phyloP scores from a whole-genome alignment of 805 yeast species.

The Suhomyces tanzawaensis region DNA sequence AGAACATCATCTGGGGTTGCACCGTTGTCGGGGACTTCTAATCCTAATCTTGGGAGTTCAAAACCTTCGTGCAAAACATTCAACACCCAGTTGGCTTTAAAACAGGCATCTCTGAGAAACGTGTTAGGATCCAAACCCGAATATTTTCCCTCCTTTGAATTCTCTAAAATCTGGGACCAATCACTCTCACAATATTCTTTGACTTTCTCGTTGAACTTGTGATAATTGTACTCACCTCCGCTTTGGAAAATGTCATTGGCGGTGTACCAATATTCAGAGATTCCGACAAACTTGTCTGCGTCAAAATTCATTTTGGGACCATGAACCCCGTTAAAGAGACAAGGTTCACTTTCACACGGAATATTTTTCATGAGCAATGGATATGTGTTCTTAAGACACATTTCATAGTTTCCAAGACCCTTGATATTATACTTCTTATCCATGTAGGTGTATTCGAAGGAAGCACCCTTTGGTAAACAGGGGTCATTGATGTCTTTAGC shows the following conservation, averaged over 20 bases:
- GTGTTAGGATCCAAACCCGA: conserved; percentile 50
- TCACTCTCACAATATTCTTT: conserved; percentile 70
- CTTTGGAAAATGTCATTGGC: conserved; percentile 86
- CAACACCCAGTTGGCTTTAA: conserved; percentile 92
- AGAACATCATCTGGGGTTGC: conserved; percentile 28
- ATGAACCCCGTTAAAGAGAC: conserved; percentile 92
- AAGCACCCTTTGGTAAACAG: conserved; percentile 70
- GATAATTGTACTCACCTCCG: conserved; percentile 85
- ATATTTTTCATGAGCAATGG: conserved; percentile 75
- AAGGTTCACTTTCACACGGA: conserved; percentile 86
- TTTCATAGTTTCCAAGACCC: conserved; percentile 79
- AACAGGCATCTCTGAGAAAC: conserved; percentile 73
- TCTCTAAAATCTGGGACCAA: conserved; percentile 57
- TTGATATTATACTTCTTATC: conserved; percentile 48
- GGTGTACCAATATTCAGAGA: conserved; percentile 97
- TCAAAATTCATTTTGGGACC: conserved; percentile 84
- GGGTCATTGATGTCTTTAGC: conserved; percentile 56
- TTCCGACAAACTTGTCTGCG: conserved; percentile 82
- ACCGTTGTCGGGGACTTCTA: conserved; percentile 36
- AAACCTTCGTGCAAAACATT: conserved; percentile 91
- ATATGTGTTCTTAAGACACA: conserved; percentile 67
- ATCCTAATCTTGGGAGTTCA: conserved; percentile 70
- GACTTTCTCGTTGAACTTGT: conserved; percentile 62
- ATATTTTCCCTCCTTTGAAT: conserved; percentile 56
- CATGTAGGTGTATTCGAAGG: conserved; percentile 45